Evolutionary conservation across 1,284 basidiomycete genomes (phyloP), one percentile per base, ranked within the genome.

Genomic region (Ceratobasidium theobromae): DNA sequence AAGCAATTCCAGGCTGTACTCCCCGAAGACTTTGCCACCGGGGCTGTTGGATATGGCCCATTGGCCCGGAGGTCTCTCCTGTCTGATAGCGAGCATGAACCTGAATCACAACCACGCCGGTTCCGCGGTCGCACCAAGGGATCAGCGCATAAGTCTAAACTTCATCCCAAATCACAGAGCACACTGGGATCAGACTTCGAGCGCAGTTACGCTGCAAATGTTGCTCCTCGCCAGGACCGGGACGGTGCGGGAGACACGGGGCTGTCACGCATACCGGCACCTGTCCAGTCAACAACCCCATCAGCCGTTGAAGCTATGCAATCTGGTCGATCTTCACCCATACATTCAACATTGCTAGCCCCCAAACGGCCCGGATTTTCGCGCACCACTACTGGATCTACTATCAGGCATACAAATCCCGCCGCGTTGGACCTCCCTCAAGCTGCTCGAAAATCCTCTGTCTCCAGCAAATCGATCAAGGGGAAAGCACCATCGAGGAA

Each of bases 151-250:
- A 5, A 27, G 25, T 55, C 45, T 18, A 48, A 70, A 71, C 46
- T 69, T 69, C 30, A 66, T 21, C 67, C 71, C 28, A 62, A 73
- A 35, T 67, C 74, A 41, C 23, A 23, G 21, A 43, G 46, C 32
- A 72, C 72, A 8, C 65, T 76, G 8, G 79, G 84, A 0, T 94
- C 93, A 1, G 93, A 95, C 74, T 92, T 91, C 51, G 93, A 95
- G 75, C 84, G 89, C 67, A 86, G 93, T 62, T 95, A 95, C 75
- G 92, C 93, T 2, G 88, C 86, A n/a, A 93, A 93, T 72, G 86
- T 93, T 67, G 89, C 88, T 2, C 87, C 89, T 1, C 81, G 82
- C 69, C 85, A 88, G 71, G 77, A 86, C 16, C 46, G 43, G 8
- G 48, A 52, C 3, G n/a, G n/a, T n/a, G 28, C n/a, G 9, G 48